Evolutionary conservation across 768 basidiomycete genomes (phyloP), one percentile per base, ranked within the genome.

Genomic region (Tubosaeta brunneosetosa): DNA sequence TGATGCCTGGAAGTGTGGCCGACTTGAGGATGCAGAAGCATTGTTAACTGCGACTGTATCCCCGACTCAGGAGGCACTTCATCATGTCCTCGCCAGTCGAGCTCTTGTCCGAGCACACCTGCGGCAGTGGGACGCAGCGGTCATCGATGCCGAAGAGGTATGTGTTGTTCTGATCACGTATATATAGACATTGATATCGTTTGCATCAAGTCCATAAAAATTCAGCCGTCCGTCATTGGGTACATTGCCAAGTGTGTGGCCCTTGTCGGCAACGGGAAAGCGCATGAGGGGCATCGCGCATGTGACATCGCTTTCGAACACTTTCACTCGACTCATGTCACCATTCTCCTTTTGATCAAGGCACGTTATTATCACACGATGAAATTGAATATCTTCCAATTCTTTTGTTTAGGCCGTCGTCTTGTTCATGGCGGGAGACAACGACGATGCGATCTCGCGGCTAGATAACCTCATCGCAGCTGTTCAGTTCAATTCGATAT

Each of bases 231-330:
- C 6, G 25, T 43, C 7, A 25, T 58, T 9, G 52, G 52, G 2
- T 41, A 43, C 12, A 32, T 59, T 25, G 50, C 58, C 22, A 46
- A 49, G 26, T 47, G 43, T 13, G 5, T 56, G 0, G 34, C 51
- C 0, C 59, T 60, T 6, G 34, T 47, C 0, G 17, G 49, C 1
- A 27, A 12, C 2, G 55, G 44, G 0, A 19, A 44, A 12, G 51
- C 11, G 6, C 2, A 7, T 0, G 22, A 38, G 0, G 59, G 11
- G 0, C 51, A 25, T 25, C 49, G 51, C 1, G 17, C 31, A 0
- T 56, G n/a, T n/a, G 59, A 60, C 36, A 26, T 52, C 3, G 51
- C 44, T 0, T 51, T 60, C 32, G 16, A 29, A 3, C 46, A 32
- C 25, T 50, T 14, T 10, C 25, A 43, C 42, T 33, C 47, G 11